phyloP scores from a whole-genome alignment of 176 grass and related monocot species.

The Zea luxurians region DNA sequence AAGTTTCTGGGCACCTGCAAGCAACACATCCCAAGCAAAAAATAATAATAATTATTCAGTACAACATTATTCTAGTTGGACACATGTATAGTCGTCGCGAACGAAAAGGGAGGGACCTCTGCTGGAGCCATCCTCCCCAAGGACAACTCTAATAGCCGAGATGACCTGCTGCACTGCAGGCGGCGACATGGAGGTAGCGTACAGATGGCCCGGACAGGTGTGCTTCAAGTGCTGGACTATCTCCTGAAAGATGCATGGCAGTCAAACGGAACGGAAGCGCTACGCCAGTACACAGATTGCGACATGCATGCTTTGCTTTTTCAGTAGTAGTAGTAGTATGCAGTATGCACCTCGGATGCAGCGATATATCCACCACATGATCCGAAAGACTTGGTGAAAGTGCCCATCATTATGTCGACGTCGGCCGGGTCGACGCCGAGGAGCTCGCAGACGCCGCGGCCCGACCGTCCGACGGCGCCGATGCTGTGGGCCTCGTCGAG shows the following conservation, averaged over 20 bases:
- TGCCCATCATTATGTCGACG: slow-evolving; percentile 93
- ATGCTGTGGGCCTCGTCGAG: slow-evolving; percentile 88
- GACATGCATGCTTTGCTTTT: not conserved
- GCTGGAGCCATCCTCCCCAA: slow-evolving; percentile 75
- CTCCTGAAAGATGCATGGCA: slow-evolving; percentile 54
- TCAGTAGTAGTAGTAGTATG: not conserved
- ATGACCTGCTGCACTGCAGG: slow-evolving; percentile 89
- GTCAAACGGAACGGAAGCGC: no score
- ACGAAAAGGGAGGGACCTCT: slow-evolving; percentile 36
- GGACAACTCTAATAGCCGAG: slow-evolving; percentile 73
- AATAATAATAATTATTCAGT: not conserved
- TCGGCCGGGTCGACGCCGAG: slow-evolving; percentile 75
- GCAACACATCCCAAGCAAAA: not conserved
- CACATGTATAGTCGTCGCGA: not conserved
- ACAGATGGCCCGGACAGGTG: slow-evolving; percentile 68
- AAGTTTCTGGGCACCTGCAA: slow-evolving; percentile 79
- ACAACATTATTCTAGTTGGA: not conserved
- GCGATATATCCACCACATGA: slow-evolving; percentile 91
- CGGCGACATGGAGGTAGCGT: slow-evolving; percentile 87
- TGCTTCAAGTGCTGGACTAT: slow-evolving; percentile 80
- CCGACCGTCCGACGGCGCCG: slow-evolving; percentile 72
- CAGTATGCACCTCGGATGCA: slow-evolving; percentile 57
- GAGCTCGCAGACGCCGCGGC: slow-evolving; percentile 81
- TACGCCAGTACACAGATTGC: no score
- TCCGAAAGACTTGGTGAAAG: slow-evolving; percentile 82